phyloP scores from a whole-genome alignment of 257 asterid genomes.

The Linderniella brevidens region DNA sequence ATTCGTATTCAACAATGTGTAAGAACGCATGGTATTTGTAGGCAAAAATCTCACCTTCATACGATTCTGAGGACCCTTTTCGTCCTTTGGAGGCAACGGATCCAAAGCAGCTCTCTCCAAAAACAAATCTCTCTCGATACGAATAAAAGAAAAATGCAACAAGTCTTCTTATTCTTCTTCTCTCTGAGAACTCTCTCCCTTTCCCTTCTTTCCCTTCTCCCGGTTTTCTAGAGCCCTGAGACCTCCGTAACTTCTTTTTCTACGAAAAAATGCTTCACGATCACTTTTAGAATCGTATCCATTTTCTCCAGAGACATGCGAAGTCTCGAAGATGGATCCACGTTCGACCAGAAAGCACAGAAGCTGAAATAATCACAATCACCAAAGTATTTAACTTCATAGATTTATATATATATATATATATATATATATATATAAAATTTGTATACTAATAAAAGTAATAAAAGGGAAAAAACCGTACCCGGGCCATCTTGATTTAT shows the following conservation, averaged over 20 bases:
- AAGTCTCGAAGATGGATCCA: constrained; percentile 48
- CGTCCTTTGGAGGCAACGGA: constrained; percentile 91
- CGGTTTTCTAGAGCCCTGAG: constrained; percentile 72
- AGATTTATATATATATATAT: not conserved
- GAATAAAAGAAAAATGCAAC: constrained; percentile 51
- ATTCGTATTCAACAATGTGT: no score
- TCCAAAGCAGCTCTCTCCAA: constrained; percentile 86
- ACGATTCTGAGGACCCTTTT: constrained; percentile 92
- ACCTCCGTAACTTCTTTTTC: constrained; percentile 95
- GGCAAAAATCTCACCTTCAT: constrained; percentile 79
- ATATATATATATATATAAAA: no score
- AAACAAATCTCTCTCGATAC: constrained; percentile 50
- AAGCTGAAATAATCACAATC: constrained; percentile 28
- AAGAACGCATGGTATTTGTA: no score
- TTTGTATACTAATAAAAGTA: not conserved
- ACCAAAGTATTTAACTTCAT: no score
- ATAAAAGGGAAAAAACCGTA: constrained; percentile 5
- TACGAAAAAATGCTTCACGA: constrained; percentile 71
- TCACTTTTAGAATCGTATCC: constrained; percentile 55
- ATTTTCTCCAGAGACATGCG: constrained; percentile 58
- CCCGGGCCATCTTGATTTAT: constrained; percentile 26
- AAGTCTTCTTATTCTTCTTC: no score
- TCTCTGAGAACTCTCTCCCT: no score
- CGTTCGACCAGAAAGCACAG: constrained; percentile 70
- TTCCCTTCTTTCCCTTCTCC: constrained; percentile 34